phyloP scores from a whole-genome alignment of 768 basidiomycete species.

The Auriculariales sp. region DNA sequence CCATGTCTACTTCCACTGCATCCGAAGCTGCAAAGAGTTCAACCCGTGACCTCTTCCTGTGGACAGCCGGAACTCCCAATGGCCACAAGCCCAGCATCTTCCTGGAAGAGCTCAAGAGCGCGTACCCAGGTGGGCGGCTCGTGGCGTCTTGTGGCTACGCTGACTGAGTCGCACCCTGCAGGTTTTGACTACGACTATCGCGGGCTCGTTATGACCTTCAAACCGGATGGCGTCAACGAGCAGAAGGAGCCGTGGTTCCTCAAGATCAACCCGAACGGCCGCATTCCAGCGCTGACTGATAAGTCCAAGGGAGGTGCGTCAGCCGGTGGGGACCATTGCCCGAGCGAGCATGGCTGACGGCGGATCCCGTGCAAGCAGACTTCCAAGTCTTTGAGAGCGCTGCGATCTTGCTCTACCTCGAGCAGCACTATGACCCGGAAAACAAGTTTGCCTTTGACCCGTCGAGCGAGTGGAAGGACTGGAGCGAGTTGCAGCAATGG shows the following conservation, averaged over 20 bases:
- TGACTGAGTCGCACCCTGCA: too few species aligned
- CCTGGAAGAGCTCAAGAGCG: conserved; percentile 48
- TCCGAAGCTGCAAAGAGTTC: too few species aligned
- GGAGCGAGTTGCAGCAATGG: conserved; percentile 24
- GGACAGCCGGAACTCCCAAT: conserved; percentile 44
- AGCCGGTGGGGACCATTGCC: too few species aligned
- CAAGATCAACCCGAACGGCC: conserved; percentile 25
- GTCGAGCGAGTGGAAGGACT: conserved; percentile 11
- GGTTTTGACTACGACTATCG: conserved; percentile 40
- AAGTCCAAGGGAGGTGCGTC: too few species aligned
- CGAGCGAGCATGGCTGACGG: too few species aligned
- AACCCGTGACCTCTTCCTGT: too few species aligned
- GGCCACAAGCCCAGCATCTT: conserved; percentile 33
- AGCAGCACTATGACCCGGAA: conserved; percentile 30
- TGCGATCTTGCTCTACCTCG: conserved; percentile 29
- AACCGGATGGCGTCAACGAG: conserved; percentile 31
- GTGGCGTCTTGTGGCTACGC: too few species aligned
- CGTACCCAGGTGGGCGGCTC: too few species aligned
- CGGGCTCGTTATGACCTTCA: conserved; percentile 36
- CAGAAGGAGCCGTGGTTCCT: conserved; percentile 81
- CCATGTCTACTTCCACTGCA: too few species aligned
- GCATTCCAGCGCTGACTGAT: conserved; percentile 58
- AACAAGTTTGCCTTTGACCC: conserved; percentile 22
- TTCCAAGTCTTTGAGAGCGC: conserved; percentile 21
- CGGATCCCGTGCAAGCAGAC: conserved; percentile 10